phyloP scores from a whole-genome alignment of 140 eudicot species.

The Cichorium intybus region DNA sequence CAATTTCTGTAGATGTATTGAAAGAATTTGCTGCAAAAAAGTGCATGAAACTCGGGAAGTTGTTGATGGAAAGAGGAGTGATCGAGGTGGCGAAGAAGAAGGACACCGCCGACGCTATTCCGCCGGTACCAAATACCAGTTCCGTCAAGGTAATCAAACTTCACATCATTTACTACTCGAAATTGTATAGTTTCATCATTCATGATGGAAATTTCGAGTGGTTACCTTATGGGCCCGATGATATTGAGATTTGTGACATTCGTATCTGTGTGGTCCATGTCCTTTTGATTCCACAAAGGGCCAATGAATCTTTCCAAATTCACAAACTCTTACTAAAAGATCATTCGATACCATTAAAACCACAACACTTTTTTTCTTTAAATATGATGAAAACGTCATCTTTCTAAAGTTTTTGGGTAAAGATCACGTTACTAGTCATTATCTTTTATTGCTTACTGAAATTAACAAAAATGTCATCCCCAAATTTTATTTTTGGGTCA shows the following conservation, averaged over 20 bases:
- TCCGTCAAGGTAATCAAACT: slow-evolving; percentile 38
- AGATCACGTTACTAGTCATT: not conserved
- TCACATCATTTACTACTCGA: not conserved
- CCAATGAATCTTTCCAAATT: not conserved
- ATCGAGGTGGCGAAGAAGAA: slow-evolving; percentile 26
- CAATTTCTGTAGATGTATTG: slow-evolving; percentile 43
- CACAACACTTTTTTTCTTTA: not conserved
- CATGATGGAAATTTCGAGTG: slow-evolving; percentile 6
- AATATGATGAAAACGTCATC: not conserved
- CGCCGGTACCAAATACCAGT: not conserved
- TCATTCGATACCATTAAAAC: not conserved
- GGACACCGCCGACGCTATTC: slow-evolving; percentile 9
- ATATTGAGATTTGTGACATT: slow-evolving; percentile 11
- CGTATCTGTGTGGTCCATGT: slow-evolving; percentile 30
- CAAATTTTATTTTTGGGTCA: not conserved
- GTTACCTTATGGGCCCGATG: slow-evolving; percentile 12
- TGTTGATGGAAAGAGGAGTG: slow-evolving; percentile 62
- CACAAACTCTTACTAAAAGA: not conserved
- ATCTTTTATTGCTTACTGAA: not conserved
- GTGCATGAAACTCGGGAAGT: slow-evolving; percentile 68
- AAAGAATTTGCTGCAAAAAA: slow-evolving; percentile 75
- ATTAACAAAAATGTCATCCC: not conserved
- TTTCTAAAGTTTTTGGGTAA: not conserved
- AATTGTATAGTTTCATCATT: not conserved
- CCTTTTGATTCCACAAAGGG: slow-evolving; percentile 18